Percentiles rank a stretch among this genome's conserved stretches.
Conservation (phyloP, 495 filamentous ascomycete genomes). For the Talaromyces ruber region DNA sequence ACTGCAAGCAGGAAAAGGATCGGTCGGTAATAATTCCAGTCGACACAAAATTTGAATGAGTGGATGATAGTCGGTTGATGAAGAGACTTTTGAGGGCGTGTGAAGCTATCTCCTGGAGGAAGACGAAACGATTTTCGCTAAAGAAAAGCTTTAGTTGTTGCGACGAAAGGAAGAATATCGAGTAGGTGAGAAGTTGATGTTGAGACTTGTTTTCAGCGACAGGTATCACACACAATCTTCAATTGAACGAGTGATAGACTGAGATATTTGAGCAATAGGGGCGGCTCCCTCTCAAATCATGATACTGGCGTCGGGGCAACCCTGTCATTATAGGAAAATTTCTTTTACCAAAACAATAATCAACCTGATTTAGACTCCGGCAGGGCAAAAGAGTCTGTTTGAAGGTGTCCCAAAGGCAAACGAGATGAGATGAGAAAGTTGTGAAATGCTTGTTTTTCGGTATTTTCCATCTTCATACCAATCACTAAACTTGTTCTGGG, state of each 20-base stretch:
- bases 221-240: neutral
- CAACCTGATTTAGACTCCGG: neutral
- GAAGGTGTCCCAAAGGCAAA: neutral
- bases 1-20: neutral
- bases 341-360: neutral
- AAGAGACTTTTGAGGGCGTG: neutral
- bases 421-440: neutral
- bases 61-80: neutral
- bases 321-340: neutral
- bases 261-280: neutral
- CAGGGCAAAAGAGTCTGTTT: neutral
- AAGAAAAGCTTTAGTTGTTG: neutral
- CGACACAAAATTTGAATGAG: neutral
- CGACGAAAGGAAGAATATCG: neutral
- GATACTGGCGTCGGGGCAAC: neutral
- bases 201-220: neutral
- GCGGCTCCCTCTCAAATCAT: neutral
- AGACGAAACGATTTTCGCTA: neutral
- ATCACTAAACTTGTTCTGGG: neutral
- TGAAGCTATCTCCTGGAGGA: neutral
- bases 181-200: neutral
- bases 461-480: neutral
- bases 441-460: neutral
- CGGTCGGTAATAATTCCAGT: neutral
- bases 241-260: neutral